A percentile compares a stretch with the other conserved stretches of the same genome.
Evolutionary conservation across 768 basidiomycete genomes (phyloP).

Genomic region (Mycena capillaripes): DNA sequence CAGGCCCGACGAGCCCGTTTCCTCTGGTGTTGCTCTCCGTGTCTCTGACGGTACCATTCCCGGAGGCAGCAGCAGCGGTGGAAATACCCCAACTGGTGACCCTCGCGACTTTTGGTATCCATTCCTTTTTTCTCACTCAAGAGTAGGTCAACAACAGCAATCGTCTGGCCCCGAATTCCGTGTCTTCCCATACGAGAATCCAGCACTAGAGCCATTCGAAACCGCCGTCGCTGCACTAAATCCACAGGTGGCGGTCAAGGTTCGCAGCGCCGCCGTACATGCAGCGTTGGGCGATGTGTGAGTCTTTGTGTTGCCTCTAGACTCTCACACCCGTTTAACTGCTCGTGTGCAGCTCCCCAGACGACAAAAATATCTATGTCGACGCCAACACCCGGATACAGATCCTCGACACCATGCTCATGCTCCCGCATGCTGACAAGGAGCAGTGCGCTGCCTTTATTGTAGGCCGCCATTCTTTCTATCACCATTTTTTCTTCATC

Average conservation of each 20-base stretch:
- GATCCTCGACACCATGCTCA: conserved; percentile 82
- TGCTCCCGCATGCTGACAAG: conserved; percentile 85
- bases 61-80: conserved; percentile 31
- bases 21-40: conserved; percentile 78
- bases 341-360: conserved; percentile 58
- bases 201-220: conserved; percentile 81
- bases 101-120: conserved; percentile 31
- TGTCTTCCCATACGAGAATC: conserved; percentile 88
- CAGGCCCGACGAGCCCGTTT: conserved; percentile 80
- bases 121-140: not conserved
- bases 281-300: conserved; percentile 81
- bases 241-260: conserved; percentile 86
- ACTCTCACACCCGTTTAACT: conserved; percentile 44
- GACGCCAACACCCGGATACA: conserved; percentile 90
- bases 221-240: conserved; percentile 78
- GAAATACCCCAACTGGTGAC: conserved; percentile 41
- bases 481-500: not conserved
- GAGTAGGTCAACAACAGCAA: conserved; percentile 26
- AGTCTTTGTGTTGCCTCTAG: conserved; percentile 58
- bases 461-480: conserved; percentile 56
- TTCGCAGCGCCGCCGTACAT: conserved; percentile 83
- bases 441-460: conserved; percentile 93
- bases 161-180: conserved; percentile 66
- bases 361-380: conserved; percentile 74
- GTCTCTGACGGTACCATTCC: conserved; percentile 54